Conservation (phyloP, 805 yeast genomes). For the Nadsonia fulvescens region DNA sequence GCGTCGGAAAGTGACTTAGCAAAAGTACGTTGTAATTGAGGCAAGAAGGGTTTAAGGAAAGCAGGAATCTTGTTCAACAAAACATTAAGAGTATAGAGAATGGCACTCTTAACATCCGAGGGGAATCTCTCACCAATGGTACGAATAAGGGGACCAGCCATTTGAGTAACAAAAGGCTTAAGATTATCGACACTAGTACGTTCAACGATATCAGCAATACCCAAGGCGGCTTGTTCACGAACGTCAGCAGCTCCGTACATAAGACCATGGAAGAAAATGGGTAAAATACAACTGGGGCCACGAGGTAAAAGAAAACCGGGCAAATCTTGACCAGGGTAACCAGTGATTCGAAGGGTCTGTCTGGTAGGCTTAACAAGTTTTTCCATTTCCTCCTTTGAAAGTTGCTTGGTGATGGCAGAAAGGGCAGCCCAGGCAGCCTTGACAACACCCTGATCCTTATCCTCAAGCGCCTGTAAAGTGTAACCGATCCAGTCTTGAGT, state of each 20-base stretch:
- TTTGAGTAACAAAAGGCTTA: slow-evolving; percentile 76
- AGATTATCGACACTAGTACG: slow-evolving; percentile 57
- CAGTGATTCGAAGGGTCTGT: slow-evolving; percentile 50
- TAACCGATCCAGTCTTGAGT: slow-evolving; percentile 57
- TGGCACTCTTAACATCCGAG: slow-evolving; percentile 87
- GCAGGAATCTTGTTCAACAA: slow-evolving; percentile 73
- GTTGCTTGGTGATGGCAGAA: slow-evolving; percentile 44
- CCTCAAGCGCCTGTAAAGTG: slow-evolving; percentile 57
- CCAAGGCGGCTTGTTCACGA: slow-evolving; percentile 74
- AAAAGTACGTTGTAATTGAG: slow-evolving; percentile 93
- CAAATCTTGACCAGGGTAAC: slow-evolving; percentile 43
- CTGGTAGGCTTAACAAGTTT: slow-evolving; percentile 64
- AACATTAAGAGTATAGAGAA: slow-evolving; percentile 63
- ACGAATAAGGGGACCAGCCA: slow-evolving; percentile 95
- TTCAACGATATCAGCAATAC: slow-evolving; percentile 71
- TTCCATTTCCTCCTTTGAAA: slow-evolving; percentile 62
- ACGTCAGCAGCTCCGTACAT: slow-evolving; percentile 81
- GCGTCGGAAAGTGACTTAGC: slow-evolving; percentile 76
- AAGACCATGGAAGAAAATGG: slow-evolving; percentile 84
- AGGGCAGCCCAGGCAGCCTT: slow-evolving; percentile 48
- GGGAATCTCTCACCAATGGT: slow-evolving; percentile 91
- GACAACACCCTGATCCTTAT: slow-evolving; percentile 43
- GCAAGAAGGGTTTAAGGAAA: slow-evolving; percentile 85
- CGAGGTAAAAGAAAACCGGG: slow-evolving; percentile 53
- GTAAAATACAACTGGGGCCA: slow-evolving; percentile 77